Evolutionary conservation across 768 basidiomycete species (phyloP).

Genomic region (Kwoniella sp.): DNA sequence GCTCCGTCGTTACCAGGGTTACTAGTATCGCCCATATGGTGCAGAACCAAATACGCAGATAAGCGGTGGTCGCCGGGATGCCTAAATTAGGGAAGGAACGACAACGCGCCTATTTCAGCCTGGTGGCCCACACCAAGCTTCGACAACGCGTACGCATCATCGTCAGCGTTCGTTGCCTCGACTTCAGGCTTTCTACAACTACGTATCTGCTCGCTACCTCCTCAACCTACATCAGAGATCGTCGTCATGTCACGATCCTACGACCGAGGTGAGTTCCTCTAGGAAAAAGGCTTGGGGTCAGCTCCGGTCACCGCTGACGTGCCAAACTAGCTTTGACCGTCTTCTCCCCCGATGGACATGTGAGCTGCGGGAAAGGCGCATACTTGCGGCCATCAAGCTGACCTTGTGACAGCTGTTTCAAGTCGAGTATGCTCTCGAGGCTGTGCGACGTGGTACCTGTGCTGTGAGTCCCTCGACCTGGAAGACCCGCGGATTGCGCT

Average conservation of each 20-base stretch:
- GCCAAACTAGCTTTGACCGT: constrained; percentile 74
- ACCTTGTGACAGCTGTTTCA: constrained; percentile 51
- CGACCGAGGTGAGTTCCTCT: constrained; percentile 83
- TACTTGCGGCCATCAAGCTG: constrained; percentile 10
- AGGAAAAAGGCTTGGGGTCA: no score
- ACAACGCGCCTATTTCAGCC: no score
- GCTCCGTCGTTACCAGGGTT: no score
- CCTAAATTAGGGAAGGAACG: no score
- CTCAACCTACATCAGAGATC: background rate
- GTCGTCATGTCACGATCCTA: constrained; percentile 70
- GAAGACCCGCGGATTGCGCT: no score
- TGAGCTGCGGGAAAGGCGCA: constrained; percentile 49
- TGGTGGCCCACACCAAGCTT: no score
- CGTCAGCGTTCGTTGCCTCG: no score
- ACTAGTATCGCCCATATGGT: no score
- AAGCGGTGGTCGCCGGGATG: no score
- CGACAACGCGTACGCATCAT: no score
- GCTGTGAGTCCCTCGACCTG: constrained; percentile 60
- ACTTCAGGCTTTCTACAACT: background rate
- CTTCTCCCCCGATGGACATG: constrained; percentile 97
- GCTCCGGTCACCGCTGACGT: background rate
- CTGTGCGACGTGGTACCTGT: constrained; percentile 93
- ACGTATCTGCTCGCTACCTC: background rate
- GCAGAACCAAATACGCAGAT: no score
- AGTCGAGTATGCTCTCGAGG: constrained; percentile 99